phyloP scores from a whole-genome alignment of 257 asterid species.

The Datura wrightii region DNA sequence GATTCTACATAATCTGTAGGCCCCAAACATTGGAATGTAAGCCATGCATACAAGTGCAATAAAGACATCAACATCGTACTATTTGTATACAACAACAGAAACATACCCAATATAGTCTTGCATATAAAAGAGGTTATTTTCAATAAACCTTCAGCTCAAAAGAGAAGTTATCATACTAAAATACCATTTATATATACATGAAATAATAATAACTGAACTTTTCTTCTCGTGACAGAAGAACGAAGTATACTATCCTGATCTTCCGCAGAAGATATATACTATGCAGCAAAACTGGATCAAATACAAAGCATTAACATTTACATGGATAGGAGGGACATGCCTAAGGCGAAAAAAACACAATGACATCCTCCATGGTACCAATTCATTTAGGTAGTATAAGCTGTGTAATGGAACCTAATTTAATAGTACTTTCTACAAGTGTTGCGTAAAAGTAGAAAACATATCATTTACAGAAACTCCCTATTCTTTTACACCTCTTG shows the following conservation, averaged over 20 bases:
- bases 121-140: too few species aligned
- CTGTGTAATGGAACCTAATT: constrained; percentile 42
- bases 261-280: constrained; percentile 38
- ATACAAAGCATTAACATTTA: constrained; percentile 48
- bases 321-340: constrained; percentile 50
- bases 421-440: constrained; percentile 25
- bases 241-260: constrained; percentile 40
- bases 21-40: neutral
- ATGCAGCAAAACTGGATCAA: constrained; percentile 52
- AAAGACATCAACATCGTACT: neutral
- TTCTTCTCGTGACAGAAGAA: neutral
- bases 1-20: neutral
- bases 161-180: too few species aligned
- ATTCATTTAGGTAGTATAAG: constrained; percentile 37
- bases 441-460: constrained; percentile 29
- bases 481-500: constrained; percentile 59
- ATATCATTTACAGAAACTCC: constrained; percentile 41
- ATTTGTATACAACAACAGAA: neutral
- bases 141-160: too few species aligned
- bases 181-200: neutral
- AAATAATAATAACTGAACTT: neutral
- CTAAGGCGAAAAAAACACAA: constrained; percentile 42
- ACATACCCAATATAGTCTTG: too few species aligned
- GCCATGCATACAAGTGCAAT: neutral
- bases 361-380: constrained; percentile 43